Conservation (phyloP, 2,329 filamentous ascomycete genomes). For the Lojkania enalia region DNA sequence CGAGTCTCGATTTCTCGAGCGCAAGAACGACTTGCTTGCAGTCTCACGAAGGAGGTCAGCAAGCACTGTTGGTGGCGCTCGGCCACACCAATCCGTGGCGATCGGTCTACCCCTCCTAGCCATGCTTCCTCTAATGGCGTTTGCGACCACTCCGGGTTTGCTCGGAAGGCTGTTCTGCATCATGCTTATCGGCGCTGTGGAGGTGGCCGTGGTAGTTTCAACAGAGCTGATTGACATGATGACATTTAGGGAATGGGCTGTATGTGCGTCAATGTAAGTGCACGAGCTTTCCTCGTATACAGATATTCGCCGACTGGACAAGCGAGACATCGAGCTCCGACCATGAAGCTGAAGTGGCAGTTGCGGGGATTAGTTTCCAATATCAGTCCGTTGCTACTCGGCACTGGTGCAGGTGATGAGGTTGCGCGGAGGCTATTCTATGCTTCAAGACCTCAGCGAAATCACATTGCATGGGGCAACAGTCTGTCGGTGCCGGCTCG, state of each 20-base stretch:
- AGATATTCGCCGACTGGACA: not conserved
- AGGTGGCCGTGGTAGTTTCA: conserved; percentile 38
- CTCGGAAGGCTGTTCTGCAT: conserved; percentile 47
- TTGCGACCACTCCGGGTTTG: conserved; percentile 48
- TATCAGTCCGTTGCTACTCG: too few relatives aligned
- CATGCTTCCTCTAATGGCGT: conserved; percentile 47
- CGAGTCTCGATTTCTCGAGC: conserved; percentile 64
- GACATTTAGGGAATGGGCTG: conserved; percentile 45
- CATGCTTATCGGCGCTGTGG: conserved; percentile 41
- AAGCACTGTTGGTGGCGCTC: conserved; percentile 19
- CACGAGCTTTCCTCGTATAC: conserved; percentile 11
- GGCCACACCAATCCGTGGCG: conserved; percentile 26
- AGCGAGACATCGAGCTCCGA: conserved; percentile 3
- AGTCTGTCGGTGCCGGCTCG: too few relatives aligned
- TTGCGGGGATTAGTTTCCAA: conserved; percentile 10
- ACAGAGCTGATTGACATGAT: conserved; percentile 42
- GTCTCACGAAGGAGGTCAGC: conserved; percentile 27
- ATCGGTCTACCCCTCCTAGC: conserved; percentile 45
- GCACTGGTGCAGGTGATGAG: too few relatives aligned
- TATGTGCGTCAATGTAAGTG: conserved; percentile 47
- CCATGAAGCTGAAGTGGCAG: conserved; percentile 9
- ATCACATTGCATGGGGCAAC: too few relatives aligned
- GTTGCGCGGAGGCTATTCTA: too few relatives aligned
- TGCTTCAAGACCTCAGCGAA: too few relatives aligned
- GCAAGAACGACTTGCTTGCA: conserved; percentile 58